phyloP scores from a whole-genome alignment of 768 basidiomycete genomes.

The Amylocystis lapponica region DNA sequence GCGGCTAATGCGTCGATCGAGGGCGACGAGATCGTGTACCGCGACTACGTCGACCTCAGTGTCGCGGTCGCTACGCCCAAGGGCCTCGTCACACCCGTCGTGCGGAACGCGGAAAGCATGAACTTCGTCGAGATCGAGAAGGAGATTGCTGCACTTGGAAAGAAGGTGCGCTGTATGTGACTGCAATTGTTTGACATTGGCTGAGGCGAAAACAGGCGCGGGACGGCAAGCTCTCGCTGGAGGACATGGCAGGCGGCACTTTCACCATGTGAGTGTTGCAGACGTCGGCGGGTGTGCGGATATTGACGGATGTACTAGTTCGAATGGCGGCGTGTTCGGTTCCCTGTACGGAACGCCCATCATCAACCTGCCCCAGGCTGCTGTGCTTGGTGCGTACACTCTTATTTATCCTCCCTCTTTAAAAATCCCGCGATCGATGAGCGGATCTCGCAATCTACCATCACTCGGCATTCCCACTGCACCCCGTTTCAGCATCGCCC shows the following conservation, averaged over 20 bases:
- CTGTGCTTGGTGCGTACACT: conserved; percentile 81
- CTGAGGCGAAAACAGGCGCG: conserved; percentile 51
- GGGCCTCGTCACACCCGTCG: conserved; percentile 93
- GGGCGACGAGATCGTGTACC: conserved; percentile 89
- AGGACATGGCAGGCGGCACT: conserved; percentile 98
- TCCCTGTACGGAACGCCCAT: conserved; percentile 98
- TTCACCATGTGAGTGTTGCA: conserved; percentile 81
- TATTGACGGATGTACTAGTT: conserved; percentile 41
- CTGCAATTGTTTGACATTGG: not conserved
- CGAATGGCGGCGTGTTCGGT: conserved; percentile 98
- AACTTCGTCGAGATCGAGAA: conserved; percentile 87
- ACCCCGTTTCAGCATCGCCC: not conserved
- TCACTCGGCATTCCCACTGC: not conserved
- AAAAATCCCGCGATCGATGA: not conserved
- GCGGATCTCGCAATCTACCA: not conserved
- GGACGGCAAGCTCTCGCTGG: conserved; percentile 90
- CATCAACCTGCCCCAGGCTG: conserved; percentile 93
- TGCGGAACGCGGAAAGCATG: conserved; percentile 85
- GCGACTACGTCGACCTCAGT: conserved; percentile 87
- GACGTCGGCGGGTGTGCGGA: not conserved
- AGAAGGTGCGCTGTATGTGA: conserved; percentile 51
- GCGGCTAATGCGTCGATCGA: conserved; percentile 93
- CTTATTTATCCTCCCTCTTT: too few relatives aligned
- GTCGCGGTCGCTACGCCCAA: conserved; percentile 98
- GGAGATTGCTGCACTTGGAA: conserved; percentile 86